Percentiles rank a stretch among this genome's conserved stretches.
Evolutionary conservation across 352 stramenopile species (phyloP).

Genomic region (Pythium scleroteichum): DNA sequence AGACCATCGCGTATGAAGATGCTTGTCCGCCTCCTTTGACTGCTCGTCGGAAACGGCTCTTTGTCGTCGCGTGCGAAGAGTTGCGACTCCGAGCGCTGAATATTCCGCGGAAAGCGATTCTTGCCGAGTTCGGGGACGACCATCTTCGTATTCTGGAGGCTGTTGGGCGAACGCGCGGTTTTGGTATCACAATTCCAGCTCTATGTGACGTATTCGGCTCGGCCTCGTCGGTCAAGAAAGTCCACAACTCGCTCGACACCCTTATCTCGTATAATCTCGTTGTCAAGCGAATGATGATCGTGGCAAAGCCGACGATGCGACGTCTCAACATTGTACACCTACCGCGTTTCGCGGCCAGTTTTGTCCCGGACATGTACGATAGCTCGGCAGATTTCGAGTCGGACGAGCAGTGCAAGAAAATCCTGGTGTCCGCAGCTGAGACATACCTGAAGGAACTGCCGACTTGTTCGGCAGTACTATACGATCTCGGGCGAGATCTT

Average conservation of each 20-base stretch:
- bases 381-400: constrained; percentile 74
- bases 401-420: constrained; percentile 77
- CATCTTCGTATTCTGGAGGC: constrained; percentile 69
- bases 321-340: constrained; percentile 83
- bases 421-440: constrained; percentile 55
- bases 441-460: constrained; percentile 61
- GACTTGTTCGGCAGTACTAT: constrained; percentile 62
- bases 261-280: constrained; percentile 77
- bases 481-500: constrained; percentile 69
- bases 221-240: constrained; percentile 56
- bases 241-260: constrained; percentile 79
- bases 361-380: constrained; percentile 68
- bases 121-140: constrained; percentile 59
- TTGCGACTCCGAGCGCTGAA: constrained; percentile 72
- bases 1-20: constrained; percentile 19
- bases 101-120: constrained; percentile 57
- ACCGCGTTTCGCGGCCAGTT: constrained; percentile 62
- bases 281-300: constrained; percentile 85
- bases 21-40: background rate
- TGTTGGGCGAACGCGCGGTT: constrained; percentile 47
- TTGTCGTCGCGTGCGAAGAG: constrained; percentile 61
- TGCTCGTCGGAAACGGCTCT: constrained; percentile 19
- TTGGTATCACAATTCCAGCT: constrained; percentile 57
- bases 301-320: constrained; percentile 51
- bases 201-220: constrained; percentile 35